Evolutionary conservation across 306 rosid species (phyloP), one percentile per base, ranked within the genome.

Genomic region (Rubus idaeus): DNA sequence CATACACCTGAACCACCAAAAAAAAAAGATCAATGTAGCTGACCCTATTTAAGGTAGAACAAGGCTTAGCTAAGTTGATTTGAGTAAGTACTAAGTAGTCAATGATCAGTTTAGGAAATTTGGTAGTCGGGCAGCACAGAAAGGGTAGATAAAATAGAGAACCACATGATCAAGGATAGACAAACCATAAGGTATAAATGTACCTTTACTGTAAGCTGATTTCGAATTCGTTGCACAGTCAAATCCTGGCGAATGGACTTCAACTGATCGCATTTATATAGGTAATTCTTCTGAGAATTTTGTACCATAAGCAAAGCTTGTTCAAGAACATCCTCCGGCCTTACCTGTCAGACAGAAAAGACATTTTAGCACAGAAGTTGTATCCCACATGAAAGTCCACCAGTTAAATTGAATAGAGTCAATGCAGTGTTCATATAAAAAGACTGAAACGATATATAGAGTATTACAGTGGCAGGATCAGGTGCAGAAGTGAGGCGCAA

Each of bases 161-260:
- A 51, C 6, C 71, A 39, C 35, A 61, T 20, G 39, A 57, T 21
- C 20, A 56, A 20, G 13, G 26, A 65, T 40, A 80, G 58, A 37
- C 8, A 45, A 71, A 74, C 71, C 53, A 56, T n/a, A 84, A 75
- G 56, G 64, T 72, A 79, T 77, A 83, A 47, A 9, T 49, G 49
- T 83, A 92, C 99, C 99, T 91, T 96, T 58, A 89, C 99, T 41
- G 99, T 96, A 69, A 96, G 89, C 46, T 86, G 92, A 87, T 92
- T 92, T 80, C 60, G 89, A 79, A 96, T 96, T 72, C 92, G 86
- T 83, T 96, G 99, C 63, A 96, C 99, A 17, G 99, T 96, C 73
- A 96, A 82, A 92, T 96, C 99, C 85, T 96, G 99, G 68, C 99
- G 99, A 74, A 96, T 92, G 46, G 99, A 96, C 87, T 96, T 96